Conservation (phyloP, 2,329 filamentous ascomycete genomes). For the Fusarium zealandicum region DNA sequence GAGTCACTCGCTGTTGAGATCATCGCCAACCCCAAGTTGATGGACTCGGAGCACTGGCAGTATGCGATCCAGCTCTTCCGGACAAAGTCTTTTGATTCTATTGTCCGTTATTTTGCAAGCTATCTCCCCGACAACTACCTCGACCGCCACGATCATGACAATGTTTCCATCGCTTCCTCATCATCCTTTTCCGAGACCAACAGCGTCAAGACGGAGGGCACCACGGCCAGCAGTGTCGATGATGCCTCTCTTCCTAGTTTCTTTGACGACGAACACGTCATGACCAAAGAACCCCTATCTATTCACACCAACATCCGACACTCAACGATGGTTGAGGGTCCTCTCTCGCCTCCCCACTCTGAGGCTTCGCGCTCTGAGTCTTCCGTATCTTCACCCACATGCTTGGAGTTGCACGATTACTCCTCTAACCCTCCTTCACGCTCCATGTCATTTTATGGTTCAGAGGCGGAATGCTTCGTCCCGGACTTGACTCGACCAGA, state of each 20-base stretch:
- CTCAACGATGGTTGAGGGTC: conserved; percentile 33
- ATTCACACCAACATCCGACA: conserved; percentile 39
- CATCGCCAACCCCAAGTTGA: conserved; percentile 64
- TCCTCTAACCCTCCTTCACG: conserved; percentile 54
- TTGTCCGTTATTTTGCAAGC: conserved; percentile 66
- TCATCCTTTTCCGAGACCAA: conserved; percentile 51
- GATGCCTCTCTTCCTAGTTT: conserved; percentile 49
- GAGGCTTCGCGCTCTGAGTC: conserved; percentile 58
- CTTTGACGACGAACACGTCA: conserved; percentile 52
- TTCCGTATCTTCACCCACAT: conserved; percentile 48
- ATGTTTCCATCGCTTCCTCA: conserved; percentile 43
- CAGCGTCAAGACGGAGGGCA: conserved; percentile 49
- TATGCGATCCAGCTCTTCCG: conserved; percentile 66
- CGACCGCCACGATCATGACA: conserved; percentile 47
- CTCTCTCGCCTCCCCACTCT: conserved; percentile 55
- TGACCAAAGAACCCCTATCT: conserved; percentile 55
- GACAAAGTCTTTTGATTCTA: conserved; percentile 65
- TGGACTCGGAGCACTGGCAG: conserved; percentile 66
- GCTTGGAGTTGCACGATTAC: conserved; percentile 44
- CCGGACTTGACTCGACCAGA: conserved; percentile 42
- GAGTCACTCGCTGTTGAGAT: conserved; percentile 67
- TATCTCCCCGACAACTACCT: conserved; percentile 62
- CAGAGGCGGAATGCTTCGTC: conserved; percentile 53
- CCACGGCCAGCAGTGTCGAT: conserved; percentile 50
- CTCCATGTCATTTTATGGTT: conserved; percentile 61